Evolutionary conservation across 139 green algal genomes (phyloP).

Genomic region (Coelastrella sp.): DNA sequence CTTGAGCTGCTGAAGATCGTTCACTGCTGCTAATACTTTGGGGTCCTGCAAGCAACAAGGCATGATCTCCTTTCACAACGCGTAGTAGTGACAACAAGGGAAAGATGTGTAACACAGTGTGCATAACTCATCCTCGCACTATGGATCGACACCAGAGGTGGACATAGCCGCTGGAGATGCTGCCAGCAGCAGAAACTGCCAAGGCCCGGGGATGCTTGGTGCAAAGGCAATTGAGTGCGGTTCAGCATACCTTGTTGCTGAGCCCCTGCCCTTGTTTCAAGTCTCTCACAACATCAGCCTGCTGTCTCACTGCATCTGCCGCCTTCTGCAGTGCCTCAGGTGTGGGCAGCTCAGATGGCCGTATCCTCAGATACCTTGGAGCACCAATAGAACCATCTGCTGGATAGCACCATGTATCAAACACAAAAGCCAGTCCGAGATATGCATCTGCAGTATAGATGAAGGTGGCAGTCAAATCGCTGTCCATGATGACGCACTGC

Average conservation of each 20-base stretch:
- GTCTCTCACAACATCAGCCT: constrained; percentile 30
- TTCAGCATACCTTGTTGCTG: constrained; percentile 41
- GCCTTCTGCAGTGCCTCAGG: background rate
- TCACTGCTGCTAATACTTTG: constrained; percentile 25
- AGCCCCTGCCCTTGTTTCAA: constrained; percentile 31
- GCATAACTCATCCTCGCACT: background rate
- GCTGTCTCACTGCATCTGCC: constrained; percentile 27
- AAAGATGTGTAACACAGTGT: background rate
- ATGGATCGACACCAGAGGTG: background rate
- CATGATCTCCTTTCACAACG: too few relatives aligned
- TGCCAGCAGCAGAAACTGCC: background rate
- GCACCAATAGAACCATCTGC: constrained; percentile 19
- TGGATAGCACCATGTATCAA: constrained; percentile 32
- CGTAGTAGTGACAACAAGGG: too few relatives aligned
- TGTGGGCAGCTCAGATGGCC: background rate
- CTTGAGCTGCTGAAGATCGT: constrained; percentile 34
- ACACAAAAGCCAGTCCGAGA: constrained; percentile 29
- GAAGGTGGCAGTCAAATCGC: background rate
- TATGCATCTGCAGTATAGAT: background rate
- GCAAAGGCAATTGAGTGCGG: too few relatives aligned
- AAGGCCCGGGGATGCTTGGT: background rate
- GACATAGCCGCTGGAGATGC: background rate
- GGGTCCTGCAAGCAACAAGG: constrained; percentile 44
- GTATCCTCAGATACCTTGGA: constrained; percentile 1
- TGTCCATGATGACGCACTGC: too few relatives aligned